phyloP scores from a whole-genome alignment of 164 flowering plant species.

The Umbellularia californica region DNA sequence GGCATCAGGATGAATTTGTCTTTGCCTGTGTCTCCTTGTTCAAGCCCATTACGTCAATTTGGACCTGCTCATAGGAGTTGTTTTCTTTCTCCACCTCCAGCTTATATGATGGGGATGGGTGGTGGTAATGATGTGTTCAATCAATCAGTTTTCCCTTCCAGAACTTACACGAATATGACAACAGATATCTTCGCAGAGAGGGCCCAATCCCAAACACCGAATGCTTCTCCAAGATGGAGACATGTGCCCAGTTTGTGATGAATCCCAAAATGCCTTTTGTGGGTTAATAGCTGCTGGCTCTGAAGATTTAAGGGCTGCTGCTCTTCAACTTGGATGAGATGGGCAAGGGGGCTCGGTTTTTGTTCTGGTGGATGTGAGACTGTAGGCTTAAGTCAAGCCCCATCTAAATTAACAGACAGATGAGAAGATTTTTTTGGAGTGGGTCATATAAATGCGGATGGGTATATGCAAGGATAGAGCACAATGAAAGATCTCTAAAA shows the following conservation, averaged over 20 bases:
- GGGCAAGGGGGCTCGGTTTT: no score
- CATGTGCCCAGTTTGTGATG: constrained; percentile 6
- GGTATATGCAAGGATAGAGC: not conserved
- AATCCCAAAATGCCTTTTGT: not conserved
- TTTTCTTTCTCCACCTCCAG: constrained; percentile 69
- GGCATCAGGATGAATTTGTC: constrained; percentile 23
- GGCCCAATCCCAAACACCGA: constrained; percentile 4
- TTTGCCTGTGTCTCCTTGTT: constrained; percentile 30
- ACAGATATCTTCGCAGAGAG: constrained; percentile 7
- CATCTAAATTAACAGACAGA: no score
- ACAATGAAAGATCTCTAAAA: not conserved
- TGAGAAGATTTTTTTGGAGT: not conserved
- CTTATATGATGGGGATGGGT: constrained; percentile 21
- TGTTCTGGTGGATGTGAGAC: no score
- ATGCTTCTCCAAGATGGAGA: constrained; percentile 21
- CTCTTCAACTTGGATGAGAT: not conserved
- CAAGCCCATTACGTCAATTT: constrained; percentile 31
- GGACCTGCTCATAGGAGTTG: constrained; percentile 48
- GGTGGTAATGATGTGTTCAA: constrained; percentile 9
- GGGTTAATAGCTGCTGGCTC: not conserved
- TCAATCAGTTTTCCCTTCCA: constrained; percentile 5
- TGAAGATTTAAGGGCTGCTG: not conserved
- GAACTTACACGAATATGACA: not conserved
- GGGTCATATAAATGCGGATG: not conserved
- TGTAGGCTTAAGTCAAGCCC: no score